Base-by-base conservation (phyloP, 352 stramenopile genomes). In the Globisporangium radiosum region DNA sequence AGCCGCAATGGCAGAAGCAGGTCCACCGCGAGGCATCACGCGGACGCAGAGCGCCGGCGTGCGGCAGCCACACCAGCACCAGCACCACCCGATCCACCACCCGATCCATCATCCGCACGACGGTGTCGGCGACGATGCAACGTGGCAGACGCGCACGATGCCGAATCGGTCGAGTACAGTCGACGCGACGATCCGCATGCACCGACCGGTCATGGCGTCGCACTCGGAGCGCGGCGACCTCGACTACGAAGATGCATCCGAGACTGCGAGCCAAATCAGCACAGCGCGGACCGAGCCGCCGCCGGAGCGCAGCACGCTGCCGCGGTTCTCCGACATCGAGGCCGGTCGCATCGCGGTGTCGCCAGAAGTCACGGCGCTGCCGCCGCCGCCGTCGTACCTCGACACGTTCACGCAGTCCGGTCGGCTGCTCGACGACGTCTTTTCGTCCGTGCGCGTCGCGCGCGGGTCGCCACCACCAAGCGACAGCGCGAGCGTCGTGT, bases 281-380 rank as follows among this genome's bases (percentile, higher is more conserved):
- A 25, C 40, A 65, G 57, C 36, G 47, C 52, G 25, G 14, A 37
- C 11, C 57, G 33, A 43, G 15, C 42, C 52, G 8, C 47, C 19
- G 10, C 7, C 37, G 4, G 33, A 56, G 14, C 37, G 40, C 25
- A 39, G 42, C 38, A 47, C 45, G 45, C 43, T 71, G 48, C 72
- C 72, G 15, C 69, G 69, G 10, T 76, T 80, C 58, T 80, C 72
- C 5, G 72, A 80, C 37, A 75, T 80, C 43, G 68, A 77, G 36
- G 51, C 47, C n/a, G 71, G 71, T 7, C 59, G 64, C 13, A 49
- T 80, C 17, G 44, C 57, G 3, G 52, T 57, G 39, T 77, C 69
- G 17, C 52, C 53, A 0, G 53, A 68, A n/a, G 54, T 76, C 47
- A 48, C 52, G 14, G 56, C 64, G 8, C 43, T 78, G 42, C 69